Evolutionary conservation across 768 basidiomycete species (phyloP).

Genomic region (Boletus rubropictus): DNA sequence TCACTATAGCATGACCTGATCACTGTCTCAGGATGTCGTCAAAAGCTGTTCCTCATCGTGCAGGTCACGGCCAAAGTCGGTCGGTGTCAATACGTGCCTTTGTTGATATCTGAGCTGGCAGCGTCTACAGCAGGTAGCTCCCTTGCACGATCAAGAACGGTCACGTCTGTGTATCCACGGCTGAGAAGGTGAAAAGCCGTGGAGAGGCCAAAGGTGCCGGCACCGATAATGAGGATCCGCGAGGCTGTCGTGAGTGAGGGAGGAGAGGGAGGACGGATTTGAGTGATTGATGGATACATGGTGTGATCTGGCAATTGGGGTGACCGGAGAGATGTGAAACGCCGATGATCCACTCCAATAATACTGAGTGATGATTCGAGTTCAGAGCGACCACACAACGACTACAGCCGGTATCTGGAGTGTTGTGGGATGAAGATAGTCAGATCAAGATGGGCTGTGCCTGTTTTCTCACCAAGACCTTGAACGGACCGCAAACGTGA

Average conservation of each 20-base stretch:
- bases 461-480: too few relatives aligned
- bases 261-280: not conserved
- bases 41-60: not conserved
- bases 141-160: conserved; percentile 66
- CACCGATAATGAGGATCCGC: conserved; percentile 59
- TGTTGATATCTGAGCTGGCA: conserved; percentile 56
- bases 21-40: conserved; percentile 38
- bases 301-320: too few relatives aligned
- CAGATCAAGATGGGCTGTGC: too few relatives aligned
- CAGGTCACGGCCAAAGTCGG: too few relatives aligned
- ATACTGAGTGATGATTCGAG: too few relatives aligned
- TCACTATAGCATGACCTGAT: conserved; percentile 72
- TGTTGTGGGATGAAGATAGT: too few relatives aligned
- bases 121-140: conserved; percentile 77
- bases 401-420: too few relatives aligned
- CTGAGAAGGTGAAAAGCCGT: conserved; percentile 75
- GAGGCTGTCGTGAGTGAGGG: conserved; percentile 9
- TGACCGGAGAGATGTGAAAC: too few relatives aligned
- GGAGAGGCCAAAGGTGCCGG: conserved; percentile 83
- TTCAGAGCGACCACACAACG: too few relatives aligned
- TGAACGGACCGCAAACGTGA: too few relatives aligned
- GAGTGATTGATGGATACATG: conserved; percentile 2
- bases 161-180: conserved; percentile 64
- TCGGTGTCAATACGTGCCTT: conserved; percentile 12
- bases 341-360: too few relatives aligned